Evolutionary conservation across 805 yeast genomes (phyloP).

Genomic region (Pichia kluyveri): DNA sequence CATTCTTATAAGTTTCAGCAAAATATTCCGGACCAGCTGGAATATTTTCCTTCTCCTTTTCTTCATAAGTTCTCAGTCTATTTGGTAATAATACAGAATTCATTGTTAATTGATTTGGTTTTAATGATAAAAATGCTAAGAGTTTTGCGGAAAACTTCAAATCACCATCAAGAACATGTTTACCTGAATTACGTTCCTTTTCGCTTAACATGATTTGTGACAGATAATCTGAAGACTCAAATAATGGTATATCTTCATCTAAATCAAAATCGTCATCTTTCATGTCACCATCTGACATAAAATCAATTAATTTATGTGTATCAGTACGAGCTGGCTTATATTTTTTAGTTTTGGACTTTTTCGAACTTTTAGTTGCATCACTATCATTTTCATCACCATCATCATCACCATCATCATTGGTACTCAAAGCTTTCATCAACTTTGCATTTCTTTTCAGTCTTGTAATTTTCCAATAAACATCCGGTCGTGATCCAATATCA

Average conservation of each 20-base stretch:
- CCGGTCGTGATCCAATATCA: conserved; percentile 80
- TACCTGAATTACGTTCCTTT: conserved; percentile 14
- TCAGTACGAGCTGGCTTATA: neutral
- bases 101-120: conserved; percentile 28
- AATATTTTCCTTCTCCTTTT: conserved; percentile 22
- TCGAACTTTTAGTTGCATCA: neutral
- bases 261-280: conserved; percentile 12
- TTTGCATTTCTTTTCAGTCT: conserved; percentile 2
- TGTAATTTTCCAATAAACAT: conserved; percentile 79
- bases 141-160: conserved; percentile 39
- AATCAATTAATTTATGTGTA: conserved; percentile 16
- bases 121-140: conserved; percentile 37
- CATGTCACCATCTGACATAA: conserved; percentile 19
- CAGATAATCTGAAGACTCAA: conserved; percentile 16
- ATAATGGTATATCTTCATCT: conserved; percentile 9
- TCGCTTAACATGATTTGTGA: conserved; percentile 19
- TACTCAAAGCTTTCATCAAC: neutral
- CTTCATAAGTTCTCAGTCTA: conserved; percentile 8
- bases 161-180: conserved; percentile 38
- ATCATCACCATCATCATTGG: neutral
- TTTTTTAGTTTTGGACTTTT: conserved; percentile 4
- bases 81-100: conserved; percentile 20
- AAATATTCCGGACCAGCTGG: conserved; percentile 41
- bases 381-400: neutral
- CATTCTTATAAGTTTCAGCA: conserved; percentile 36